Conservation (phyloP, 169 alveolate genomes). For the Plasmodium knowlesi region DNA sequence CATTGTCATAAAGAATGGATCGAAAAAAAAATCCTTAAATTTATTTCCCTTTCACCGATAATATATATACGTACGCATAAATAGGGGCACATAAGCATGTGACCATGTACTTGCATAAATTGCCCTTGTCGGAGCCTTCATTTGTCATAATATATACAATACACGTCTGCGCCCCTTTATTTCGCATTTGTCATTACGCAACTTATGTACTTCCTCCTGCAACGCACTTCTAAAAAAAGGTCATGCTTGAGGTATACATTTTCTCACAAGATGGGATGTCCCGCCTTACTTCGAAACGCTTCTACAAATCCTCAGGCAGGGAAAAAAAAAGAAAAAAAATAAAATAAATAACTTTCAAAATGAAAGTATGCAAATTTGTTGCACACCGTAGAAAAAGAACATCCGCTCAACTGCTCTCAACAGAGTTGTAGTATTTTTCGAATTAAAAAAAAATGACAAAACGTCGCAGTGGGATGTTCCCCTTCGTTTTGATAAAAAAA, state of each 20-base stretch:
- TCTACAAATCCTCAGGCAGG: not conserved
- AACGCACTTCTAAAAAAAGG: not conserved
- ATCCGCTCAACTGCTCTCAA: not conserved
- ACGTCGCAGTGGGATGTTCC: not conserved
- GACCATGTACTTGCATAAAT: not conserved
- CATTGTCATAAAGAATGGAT: not conserved
- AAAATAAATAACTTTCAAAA: not conserved
- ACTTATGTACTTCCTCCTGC: not conserved
- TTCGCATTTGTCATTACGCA: not conserved
- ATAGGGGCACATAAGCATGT: not conserved
- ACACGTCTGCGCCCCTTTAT: not conserved
- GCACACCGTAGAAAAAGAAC: not conserved
- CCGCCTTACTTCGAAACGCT: not conserved
- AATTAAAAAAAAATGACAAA: not conserved
- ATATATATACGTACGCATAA: not conserved
- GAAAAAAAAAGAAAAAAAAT: not conserved
- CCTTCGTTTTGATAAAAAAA: not conserved
- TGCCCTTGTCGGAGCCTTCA: not conserved
- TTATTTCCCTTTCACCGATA: not conserved
- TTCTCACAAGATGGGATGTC: not conserved
- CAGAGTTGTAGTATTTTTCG: not conserved
- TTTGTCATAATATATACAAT: not conserved
- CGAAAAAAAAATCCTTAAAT: not conserved
- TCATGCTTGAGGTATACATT: not conserved
- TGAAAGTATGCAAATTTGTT: not conserved